Evolutionary conservation across 2,329 filamentous ascomycete species (phyloP), one percentile per base, ranked within the genome.

Genomic region (Cercospora sp.): DNA sequence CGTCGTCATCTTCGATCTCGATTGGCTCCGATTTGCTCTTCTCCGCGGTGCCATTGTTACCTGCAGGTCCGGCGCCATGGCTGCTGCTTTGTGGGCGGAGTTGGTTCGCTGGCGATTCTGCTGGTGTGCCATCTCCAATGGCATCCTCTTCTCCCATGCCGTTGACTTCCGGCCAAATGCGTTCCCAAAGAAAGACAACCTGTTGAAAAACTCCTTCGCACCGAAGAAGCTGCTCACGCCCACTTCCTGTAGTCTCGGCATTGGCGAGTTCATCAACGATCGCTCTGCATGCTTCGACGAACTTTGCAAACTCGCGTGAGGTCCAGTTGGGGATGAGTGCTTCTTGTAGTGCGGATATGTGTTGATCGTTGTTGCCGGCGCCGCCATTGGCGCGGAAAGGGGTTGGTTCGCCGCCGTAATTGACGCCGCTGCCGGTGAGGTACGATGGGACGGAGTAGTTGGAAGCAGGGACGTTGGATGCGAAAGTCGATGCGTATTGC

Each of bases 271-370:
- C 83, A 70, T 84, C 83, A 58, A 84, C 83, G 28, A 84, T 81
- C 2, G 79, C 77, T 51, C 81, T 78, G 65, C 81, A 83, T 5
- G 83, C 83, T 59, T 84, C 82, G 18, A 84, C 82, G 67, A 84
- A 84, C 67, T 84, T 83, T 72, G 74, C 77, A 71, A 84, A 84
- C 55, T 83, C 81, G 10, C 81, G 79, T 0, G 83, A 84, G 0
- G 82, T 84, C 82, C 83, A 84, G 70, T 84, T 84, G 2, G 82
- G 83, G 55, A 84, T 84, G 26, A 84, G 76, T 5, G 82, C 80
- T 74, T 84, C 82, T 72, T 84, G 82, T 10, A 84, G 79, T 36
- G 82, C 82, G 62, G 81, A 76, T 59, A 83, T 81, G 73, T 84
- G 82, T n/a, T 58, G 55, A n/a, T 75, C 73, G n/a, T 64, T 64